Evolutionary conservation across 495 filamentous ascomycete genomes (phyloP).

Genomic region (Elaphomyces granulatus): DNA sequence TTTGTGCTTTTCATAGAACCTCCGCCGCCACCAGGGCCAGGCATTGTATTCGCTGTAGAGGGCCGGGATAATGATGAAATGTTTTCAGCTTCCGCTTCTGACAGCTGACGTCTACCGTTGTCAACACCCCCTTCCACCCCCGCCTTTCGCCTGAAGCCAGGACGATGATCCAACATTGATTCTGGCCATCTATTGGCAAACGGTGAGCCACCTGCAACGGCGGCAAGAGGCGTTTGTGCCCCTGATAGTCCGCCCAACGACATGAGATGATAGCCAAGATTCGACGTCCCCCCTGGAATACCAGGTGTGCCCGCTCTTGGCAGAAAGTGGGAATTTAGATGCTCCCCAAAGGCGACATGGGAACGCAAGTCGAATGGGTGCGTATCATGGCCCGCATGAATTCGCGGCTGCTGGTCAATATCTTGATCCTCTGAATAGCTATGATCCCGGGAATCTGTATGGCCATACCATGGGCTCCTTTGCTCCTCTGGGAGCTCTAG

Average conservation of each 20-base stretch:
- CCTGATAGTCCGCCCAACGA: constrained; percentile 61
- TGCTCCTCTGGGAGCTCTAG: not conserved
- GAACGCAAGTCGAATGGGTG: constrained; percentile 26
- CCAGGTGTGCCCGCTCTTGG: constrained; percentile 55
- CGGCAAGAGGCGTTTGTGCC: constrained; percentile 72
- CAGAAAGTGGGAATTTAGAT: constrained; percentile 49
- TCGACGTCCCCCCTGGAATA: constrained; percentile 74
- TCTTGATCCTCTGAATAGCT: not conserved
- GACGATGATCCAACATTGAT: constrained; percentile 14
- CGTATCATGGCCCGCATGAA: not conserved
- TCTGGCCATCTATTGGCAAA: constrained; percentile 40
- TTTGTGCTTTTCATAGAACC: constrained; percentile 9
- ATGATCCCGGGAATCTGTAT: not conserved
- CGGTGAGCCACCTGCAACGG: constrained; percentile 57
- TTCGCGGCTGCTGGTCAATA: not conserved
- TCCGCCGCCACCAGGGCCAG: constrained; percentile 14
- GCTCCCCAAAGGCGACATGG: constrained; percentile 30
- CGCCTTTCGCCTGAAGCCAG: constrained; percentile 3
- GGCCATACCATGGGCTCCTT: not conserved
- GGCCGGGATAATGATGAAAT: constrained; percentile 24
- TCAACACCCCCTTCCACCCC: constrained; percentile 21
- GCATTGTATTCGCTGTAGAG: constrained; percentile 27
- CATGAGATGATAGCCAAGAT: constrained; percentile 79
- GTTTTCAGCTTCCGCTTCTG: constrained; percentile 4
- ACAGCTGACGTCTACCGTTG: constrained; percentile 4